Conservation (phyloP, 1,284 basidiomycete genomes). For the Irpex sp. region DNA sequence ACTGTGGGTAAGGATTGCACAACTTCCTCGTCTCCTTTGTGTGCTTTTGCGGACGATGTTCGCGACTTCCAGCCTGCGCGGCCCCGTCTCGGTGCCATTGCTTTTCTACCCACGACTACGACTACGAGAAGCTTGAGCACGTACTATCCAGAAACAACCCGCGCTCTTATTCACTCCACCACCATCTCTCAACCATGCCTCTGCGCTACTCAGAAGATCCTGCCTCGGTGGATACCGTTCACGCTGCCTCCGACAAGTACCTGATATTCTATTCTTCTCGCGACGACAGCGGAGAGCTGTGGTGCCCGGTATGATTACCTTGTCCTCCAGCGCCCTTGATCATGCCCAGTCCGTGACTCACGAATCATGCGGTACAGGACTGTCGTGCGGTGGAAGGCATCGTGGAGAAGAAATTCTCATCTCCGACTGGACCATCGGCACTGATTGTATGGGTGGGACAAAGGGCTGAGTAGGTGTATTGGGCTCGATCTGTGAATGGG, state of each 20-base stretch:
- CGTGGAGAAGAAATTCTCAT: constrained; percentile 55
- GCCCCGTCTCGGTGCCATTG: neutral
- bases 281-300: constrained; percentile 45
- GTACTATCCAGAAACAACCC: neutral
- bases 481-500: neutral
- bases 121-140: neutral
- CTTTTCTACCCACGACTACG: too few relatives aligned
- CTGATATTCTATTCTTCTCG: constrained; percentile 65
- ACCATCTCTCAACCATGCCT: constrained; percentile 26
- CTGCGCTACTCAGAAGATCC: constrained; percentile 31
- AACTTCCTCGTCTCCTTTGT: too few relatives aligned
- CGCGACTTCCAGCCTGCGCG: too few relatives aligned
- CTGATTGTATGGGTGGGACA: constrained; percentile 76
- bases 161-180: constrained; percentile 1
- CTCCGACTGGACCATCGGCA: constrained; percentile 51
- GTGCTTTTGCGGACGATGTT: too few relatives aligned
- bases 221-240: constrained; percentile 28
- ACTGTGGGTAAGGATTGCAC: too few relatives aligned
- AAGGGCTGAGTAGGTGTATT: constrained; percentile 52
- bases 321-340: neutral
- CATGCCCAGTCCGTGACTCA: neutral
- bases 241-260: constrained; percentile 43
- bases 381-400: constrained; percentile 64
- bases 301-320: constrained; percentile 57
- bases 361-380: constrained; percentile 48